phyloP scores from a whole-genome alignment of 2,329 filamentous ascomycete species.

The Ophiostoma ulmi region DNA sequence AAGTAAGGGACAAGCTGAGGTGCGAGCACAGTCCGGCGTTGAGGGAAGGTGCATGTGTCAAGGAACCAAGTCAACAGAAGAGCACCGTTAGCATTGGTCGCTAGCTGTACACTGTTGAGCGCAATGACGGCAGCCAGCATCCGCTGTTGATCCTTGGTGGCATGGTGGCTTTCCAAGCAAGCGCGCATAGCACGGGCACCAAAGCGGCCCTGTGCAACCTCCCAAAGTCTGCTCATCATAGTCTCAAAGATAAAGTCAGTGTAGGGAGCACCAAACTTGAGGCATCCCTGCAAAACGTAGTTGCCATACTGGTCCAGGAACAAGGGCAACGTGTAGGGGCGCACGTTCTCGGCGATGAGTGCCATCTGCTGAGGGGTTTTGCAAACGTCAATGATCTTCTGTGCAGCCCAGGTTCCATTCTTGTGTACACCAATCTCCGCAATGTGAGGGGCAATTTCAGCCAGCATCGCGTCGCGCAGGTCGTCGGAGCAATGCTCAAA shows the following conservation, averaged over 20 bases:
- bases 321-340: slow-evolving; percentile 79
- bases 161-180: slow-evolving; percentile 91
- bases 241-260: slow-evolving; percentile 98
- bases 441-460: slow-evolving; percentile 81
- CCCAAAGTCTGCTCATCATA: slow-evolving; percentile 92
- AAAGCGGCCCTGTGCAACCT: slow-evolving; percentile 86
- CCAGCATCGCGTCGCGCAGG: slow-evolving; percentile 85
- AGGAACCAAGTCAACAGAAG: slow-evolving; percentile 95
- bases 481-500: slow-evolving; percentile 94
- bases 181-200: slow-evolving; percentile 94
- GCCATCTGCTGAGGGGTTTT: slow-evolving; percentile 77
- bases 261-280: slow-evolving; percentile 82
- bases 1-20: slow-evolving; percentile 88
- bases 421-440: slow-evolving; percentile 98
- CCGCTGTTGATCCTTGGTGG: slow-evolving; percentile 90
- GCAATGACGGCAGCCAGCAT: slow-evolving; percentile 92
- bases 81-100: slow-evolving; percentile 92
- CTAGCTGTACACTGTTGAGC: slow-evolving; percentile 92
- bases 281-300: slow-evolving; percentile 93
- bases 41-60: slow-evolving; percentile 93
- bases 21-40: slow-evolving; percentile 83
- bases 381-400: slow-evolving; percentile 98
- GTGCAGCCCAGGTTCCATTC: slow-evolving; percentile 97
- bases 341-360: slow-evolving; percentile 76
- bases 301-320: slow-evolving; percentile 98